Evolutionary conservation across 768 basidiomycete species (phyloP), one percentile per base, ranked within the genome.

Genomic region (Ramaria sp.): DNA sequence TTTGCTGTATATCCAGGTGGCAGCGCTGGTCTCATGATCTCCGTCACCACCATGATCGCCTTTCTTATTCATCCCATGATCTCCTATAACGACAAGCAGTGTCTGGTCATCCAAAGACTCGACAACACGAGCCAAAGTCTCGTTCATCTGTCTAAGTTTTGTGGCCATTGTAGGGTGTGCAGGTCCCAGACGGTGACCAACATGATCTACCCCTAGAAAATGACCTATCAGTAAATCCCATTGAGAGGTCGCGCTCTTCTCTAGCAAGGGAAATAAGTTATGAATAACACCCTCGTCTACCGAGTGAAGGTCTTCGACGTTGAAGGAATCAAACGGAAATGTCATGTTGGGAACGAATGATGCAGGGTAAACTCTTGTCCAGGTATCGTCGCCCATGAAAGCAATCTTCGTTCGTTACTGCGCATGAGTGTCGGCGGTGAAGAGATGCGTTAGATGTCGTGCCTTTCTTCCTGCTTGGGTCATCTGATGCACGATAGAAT

Each of bases 11-110:
- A 98, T 72, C 95, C 95, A 98, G 38, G 95, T 69, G 0, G 79
- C 92, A 1, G 91, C 75, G 11, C 88, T 85, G 0, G 91, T 91
- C 66, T 99, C 95, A 30, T 86, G 78, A 4, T 74, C 73, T 0
- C 86, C 84, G 63, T 97, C 96, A 1, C 96, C 95, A 0, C 96
- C 96, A 62, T 98, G 95, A 63, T 99, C 94, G 1, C 96, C 96
- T 20, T 86, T 78, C 41, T 79, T 75, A 64, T 97, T 93, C 96
- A 99, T 98, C 0, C 96, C 96, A 64, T 98, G 96, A 66, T 99
- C 95, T 1, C 96, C 96, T 1, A 98, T 74, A 1, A 99, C 78
- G 54, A 99, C 81, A 5, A 99, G 77, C 0, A 99, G 73, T 0
- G 96, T 98, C 51, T 95, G 87, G n/a, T 88, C 74, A 54, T 96